Evolutionary conservation across 768 basidiomycete species (phyloP).

Genomic region (Fistulinella prunicolor): DNA sequence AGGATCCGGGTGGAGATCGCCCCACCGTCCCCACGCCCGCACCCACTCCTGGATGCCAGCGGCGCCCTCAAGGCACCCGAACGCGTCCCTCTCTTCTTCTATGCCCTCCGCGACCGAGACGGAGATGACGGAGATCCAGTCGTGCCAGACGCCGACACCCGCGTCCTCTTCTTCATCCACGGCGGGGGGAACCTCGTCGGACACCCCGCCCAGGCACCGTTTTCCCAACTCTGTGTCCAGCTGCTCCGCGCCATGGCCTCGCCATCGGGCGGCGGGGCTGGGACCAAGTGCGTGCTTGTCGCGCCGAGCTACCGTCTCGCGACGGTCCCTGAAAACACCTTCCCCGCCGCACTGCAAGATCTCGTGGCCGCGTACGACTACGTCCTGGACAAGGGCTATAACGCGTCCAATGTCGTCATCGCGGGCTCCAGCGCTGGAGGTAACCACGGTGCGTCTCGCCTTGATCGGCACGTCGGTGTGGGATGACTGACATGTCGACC

Average conservation of each 20-base stretch:
- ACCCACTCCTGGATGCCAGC: neutral
- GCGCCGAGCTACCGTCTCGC: slow-evolving; percentile 27
- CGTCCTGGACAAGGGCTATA: slow-evolving; percentile 23
- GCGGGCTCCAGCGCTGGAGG: slow-evolving; percentile 28
- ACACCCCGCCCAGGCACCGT: slow-evolving; percentile 11
- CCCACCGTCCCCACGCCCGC: slow-evolving; percentile 4
- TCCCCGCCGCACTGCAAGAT: slow-evolving; percentile 24
- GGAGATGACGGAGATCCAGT: neutral
- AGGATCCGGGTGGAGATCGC: slow-evolving; percentile 16
- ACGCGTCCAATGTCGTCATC: slow-evolving; percentile 17
- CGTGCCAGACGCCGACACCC: neutral
- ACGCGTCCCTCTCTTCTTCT: slow-evolving; percentile 24
- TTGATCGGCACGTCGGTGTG: too few relatives aligned
- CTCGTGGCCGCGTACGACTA: slow-evolving; percentile 25
- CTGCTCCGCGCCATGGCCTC: slow-evolving; percentile 12
- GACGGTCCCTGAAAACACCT: slow-evolving; percentile 20
- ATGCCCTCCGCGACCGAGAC: neutral
- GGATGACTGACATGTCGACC: too few relatives aligned
- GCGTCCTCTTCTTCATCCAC: slow-evolving; percentile 24
- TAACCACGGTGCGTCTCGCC: slow-evolving; percentile 15
- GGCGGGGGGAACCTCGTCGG: slow-evolving; percentile 20
- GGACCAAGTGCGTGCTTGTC: slow-evolving; percentile 10
- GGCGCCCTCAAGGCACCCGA: slow-evolving; percentile 12
- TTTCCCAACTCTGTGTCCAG: slow-evolving; percentile 2
- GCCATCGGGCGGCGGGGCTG: too few relatives aligned